Evolutionary conservation across 2,329 filamentous ascomycete genomes (phyloP), one percentile per base, ranked within the genome.

Genomic region (Colletotrichum gloeosporioides): DNA sequence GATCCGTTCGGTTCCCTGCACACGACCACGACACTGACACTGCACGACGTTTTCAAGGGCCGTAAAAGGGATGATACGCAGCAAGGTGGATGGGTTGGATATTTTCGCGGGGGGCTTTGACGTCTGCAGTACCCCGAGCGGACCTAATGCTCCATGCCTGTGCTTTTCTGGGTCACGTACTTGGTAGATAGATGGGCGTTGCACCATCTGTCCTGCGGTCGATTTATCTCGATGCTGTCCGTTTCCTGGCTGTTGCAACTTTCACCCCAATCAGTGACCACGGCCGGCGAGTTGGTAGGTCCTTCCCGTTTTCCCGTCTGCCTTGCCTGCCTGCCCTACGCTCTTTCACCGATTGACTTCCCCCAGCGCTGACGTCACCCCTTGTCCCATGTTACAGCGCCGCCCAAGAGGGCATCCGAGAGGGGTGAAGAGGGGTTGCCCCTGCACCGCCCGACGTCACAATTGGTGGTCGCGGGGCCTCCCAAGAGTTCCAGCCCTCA

Each of bases 71-170:
- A 68, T 68, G 44, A 55, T 64, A 36, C 62, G 32, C 34, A 64
- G 62, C 34, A 44, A 64, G 32, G 62, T 64, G 34, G n/a, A 27
- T 22, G 34, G 34, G 25, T 64, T 66, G 63, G 34, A 53, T 66
- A 66, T 66, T 31, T n/a, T 32, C 44, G 44, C 32, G 49, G 34
- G 69, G 72, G 44, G 68, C 72, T 75, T 73, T 63, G 62, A 67
- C 62, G 55, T 67, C 69, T 36, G 15, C 57, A 57, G 34, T 25
- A 53, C 39, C 64, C 31, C 62, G 53, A 53, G 69, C 73, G 70
- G 73, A 69, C 70, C 73, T 76, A 36, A 65, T 53, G 57, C 73
- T 73, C 71, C 71, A 68, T 31, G 55, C 65, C 64, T 63, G 57
- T 34, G 27, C 69, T 71, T 63, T 34, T 22, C 6, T 8, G 18